These are phyloP conservation scores for Helianthus annuus DNA, from an alignment of 129 eudicot species.

Conservation along the genomic window HanXRQr2.0-SUNRISE NC_035436.2:24098195-24098694, in stretches of 20 bases:
- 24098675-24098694: too few species aligned
- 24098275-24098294: not conserved
- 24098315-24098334: slow-evolving; percentile 1
- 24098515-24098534: not conserved
- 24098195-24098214: not conserved
- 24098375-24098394: slow-evolving; percentile 4
- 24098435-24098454: not conserved
- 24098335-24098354: not conserved
- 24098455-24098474: not conserved
- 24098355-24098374: not conserved
- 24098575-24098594: not conserved
- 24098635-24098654: not conserved
- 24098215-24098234: not conserved
- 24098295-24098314: slow-evolving; percentile 7
- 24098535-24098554: not conserved
- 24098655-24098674: not conserved
- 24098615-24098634: not conserved
- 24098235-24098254: not conserved
- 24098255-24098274: not conserved
- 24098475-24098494: not conserved
- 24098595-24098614: not conserved
- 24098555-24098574: not conserved
- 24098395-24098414: not conserved
- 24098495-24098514: not conserved
- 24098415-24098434: not conserved